phyloP scores from a whole-genome alignment of 2,329 filamentous ascomycete species.

The Colletotrichum zoysiae region DNA sequence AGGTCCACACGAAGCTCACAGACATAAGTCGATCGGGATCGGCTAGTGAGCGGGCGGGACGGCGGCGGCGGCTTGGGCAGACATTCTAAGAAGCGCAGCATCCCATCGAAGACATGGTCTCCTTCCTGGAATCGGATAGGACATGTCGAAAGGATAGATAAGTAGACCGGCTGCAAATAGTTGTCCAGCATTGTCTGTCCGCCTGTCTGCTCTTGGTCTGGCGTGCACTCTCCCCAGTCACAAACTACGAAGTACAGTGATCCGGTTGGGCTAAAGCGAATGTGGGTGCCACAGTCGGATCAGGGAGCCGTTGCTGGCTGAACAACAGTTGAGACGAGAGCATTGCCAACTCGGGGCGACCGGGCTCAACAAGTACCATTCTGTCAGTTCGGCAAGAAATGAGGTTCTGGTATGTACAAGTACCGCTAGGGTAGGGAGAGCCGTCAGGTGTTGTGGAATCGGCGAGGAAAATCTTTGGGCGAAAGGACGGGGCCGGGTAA shows the following conservation, averaged over 20 bases:
- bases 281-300: constrained; percentile 3
- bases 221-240: background rate
- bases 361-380: background rate
- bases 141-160: background rate
- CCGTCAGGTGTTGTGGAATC: constrained; percentile 20
- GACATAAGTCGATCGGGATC: constrained; percentile 14
- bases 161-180: constrained; percentile 2
- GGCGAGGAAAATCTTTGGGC: constrained; percentile 20
- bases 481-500: constrained; percentile 30
- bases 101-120: background rate
- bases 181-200: background rate
- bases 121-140: background rate
- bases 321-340: background rate
- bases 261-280: background rate
- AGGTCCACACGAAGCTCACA: background rate
- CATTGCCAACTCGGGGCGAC: background rate
- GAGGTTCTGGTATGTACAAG: background rate
- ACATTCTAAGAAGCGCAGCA: background rate
- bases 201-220: background rate
- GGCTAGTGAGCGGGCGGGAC: constrained; percentile 3
- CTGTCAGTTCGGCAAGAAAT: background rate
- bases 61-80: background rate
- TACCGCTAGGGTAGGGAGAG: background rate
- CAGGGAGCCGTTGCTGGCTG: constrained; percentile 5
- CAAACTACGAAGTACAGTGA: constrained; percentile 5